Conservation (phyloP, 2,329 filamentous ascomycete genomes). For the Paracoccidioides brasiliensis region DNA sequence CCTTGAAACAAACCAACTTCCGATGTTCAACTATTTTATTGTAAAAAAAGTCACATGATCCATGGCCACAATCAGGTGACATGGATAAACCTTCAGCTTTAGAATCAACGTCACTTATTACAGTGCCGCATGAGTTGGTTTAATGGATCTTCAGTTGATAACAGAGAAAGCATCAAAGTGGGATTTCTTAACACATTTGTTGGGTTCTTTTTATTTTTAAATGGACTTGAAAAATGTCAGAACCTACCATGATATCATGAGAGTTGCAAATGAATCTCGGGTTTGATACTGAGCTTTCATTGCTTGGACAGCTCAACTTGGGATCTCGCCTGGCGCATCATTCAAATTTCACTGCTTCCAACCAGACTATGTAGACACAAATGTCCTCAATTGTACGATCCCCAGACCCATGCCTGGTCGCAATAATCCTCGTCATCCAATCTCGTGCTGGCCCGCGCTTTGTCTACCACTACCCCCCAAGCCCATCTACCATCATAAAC, state of each 20-base stretch:
- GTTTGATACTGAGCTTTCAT: not conserved
- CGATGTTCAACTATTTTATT: no score
- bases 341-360: not conserved
- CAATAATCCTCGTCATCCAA: conserved; percentile 60
- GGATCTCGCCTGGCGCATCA: not conserved
- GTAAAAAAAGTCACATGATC: no score
- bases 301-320: not conserved
- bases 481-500: conserved; percentile 21
- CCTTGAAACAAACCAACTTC: no score
- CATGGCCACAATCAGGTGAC: no score
- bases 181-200: not conserved
- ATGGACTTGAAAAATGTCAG: not conserved
- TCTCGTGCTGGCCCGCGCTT: conserved; percentile 68
- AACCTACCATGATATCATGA: not conserved
- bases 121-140: no score
- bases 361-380: conserved; percentile 6
- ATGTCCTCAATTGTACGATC: conserved; percentile 37
- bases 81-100: no score
- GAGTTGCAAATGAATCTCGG: not conserved
- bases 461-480: conserved; percentile 75
- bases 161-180: not conserved
- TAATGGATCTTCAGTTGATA: no score
- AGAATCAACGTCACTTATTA: no score
- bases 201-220: not conserved
- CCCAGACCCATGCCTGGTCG: conserved; percentile 47